phyloP scores from a whole-genome alignment of 176 grass and related monocot genomes.

The Oryza rufipogon region DNA sequence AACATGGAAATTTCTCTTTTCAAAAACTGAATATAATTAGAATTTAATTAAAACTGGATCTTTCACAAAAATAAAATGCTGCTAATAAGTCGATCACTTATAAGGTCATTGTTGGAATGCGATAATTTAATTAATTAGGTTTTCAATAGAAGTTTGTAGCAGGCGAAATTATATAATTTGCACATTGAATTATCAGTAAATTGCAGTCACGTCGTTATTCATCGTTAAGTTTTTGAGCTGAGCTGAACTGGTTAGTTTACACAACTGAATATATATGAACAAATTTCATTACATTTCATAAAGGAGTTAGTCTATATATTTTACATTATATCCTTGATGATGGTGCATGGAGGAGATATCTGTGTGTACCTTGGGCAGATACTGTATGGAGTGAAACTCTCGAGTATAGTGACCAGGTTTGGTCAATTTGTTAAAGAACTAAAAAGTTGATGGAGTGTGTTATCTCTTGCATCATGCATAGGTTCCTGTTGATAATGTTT shows the following conservation, averaged over 20 bases:
- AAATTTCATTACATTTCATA: not conserved
- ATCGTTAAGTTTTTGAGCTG: not conserved
- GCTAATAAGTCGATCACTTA: not conserved
- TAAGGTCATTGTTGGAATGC: not conserved
- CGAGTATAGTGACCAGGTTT: slow-evolving; percentile 19
- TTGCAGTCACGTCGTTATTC: too few species aligned
- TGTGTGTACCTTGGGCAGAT: slow-evolving; percentile 7
- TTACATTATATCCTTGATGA: not conserved
- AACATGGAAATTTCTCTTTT: not conserved
- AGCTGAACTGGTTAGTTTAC: not conserved
- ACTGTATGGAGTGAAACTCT: not conserved
- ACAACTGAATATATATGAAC: not conserved
- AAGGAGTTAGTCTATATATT: not conserved
- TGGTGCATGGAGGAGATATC: not conserved
- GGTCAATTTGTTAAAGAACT: slow-evolving; percentile 18
- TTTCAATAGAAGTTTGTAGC: not conserved
- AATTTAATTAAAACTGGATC: not conserved
- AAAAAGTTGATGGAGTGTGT: not conserved
- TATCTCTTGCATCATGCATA: slow-evolving; percentile 24
- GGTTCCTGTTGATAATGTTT: not conserved
- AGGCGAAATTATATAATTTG: not conserved
- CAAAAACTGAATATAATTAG: not conserved
- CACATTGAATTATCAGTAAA: not conserved
- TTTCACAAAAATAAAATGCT: not conserved
- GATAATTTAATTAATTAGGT: not conserved